Conservation (phyloP, 2,329 filamentous ascomycete species). For the Claviceps digitariae region DNA sequence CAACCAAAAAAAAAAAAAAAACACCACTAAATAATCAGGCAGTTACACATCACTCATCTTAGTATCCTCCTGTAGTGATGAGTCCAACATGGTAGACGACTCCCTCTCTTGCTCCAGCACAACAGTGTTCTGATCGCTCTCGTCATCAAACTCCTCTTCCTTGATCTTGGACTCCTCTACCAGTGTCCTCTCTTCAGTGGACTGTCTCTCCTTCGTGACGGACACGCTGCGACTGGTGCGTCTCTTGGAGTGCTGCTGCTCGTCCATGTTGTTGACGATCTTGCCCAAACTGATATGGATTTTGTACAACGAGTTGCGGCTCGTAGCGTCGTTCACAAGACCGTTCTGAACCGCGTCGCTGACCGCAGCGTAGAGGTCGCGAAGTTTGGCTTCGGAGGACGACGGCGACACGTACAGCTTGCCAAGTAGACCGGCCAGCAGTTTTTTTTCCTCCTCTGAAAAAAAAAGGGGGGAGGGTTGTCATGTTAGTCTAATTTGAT, state of each 20-base stretch:
- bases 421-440: conserved; percentile 60
- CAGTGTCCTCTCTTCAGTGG: conserved; percentile 25
- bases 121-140: conserved; percentile 21
- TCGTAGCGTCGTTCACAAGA: conserved; percentile 44
- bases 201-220: conserved; percentile 16
- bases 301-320: conserved; percentile 53
- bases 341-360: conserved; percentile 50
- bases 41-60: conserved; percentile 12
- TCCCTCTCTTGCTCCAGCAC: conserved; percentile 20
- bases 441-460: conserved; percentile 74
- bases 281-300: conserved; percentile 54
- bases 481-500: conserved; percentile 15
- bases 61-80: conserved; percentile 27
- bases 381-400: conserved; percentile 43
- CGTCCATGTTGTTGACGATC: conserved; percentile 48
- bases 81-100: conserved; percentile 25
- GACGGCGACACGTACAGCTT: conserved; percentile 70
- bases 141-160: conserved; percentile 31
- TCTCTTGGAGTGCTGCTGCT: conserved; percentile 23
- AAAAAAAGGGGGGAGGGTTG: neutral
- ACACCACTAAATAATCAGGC: no score
- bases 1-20: neutral
- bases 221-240: conserved; percentile 33
- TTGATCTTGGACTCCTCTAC: conserved; percentile 32
- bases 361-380: conserved; percentile 43